Conservation (phyloP, 2,329 filamentous ascomycete genomes). For the Phaeosphaeria sp. region DNA sequence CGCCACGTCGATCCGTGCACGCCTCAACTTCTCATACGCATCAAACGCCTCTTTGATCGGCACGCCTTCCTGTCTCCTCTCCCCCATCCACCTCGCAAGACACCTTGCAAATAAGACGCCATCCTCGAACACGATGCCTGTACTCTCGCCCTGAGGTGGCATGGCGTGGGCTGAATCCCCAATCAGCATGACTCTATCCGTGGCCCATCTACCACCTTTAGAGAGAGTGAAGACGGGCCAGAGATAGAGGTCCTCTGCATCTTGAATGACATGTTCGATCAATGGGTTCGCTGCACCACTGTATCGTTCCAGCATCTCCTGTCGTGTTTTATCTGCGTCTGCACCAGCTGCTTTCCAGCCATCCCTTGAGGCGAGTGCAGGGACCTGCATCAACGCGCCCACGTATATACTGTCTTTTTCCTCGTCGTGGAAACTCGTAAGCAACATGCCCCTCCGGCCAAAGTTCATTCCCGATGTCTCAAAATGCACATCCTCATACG, state of each 20-base stretch:
- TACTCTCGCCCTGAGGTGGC: slow-evolving; percentile 60
- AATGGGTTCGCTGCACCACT: slow-evolving; percentile 46
- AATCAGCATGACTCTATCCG: slow-evolving; percentile 53
- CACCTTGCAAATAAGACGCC: slow-evolving; percentile 57
- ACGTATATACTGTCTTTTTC: slow-evolving; percentile 51
- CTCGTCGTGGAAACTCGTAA: slow-evolving; percentile 50
- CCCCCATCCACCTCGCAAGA: slow-evolving; percentile 52
- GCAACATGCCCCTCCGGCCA: slow-evolving; percentile 53
- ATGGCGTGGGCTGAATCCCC: slow-evolving; percentile 58
- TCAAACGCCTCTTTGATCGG: slow-evolving; percentile 54
- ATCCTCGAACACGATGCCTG: slow-evolving; percentile 61
- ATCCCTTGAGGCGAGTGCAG: slow-evolving; percentile 51
- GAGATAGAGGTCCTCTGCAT: slow-evolving; percentile 52
- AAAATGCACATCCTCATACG: slow-evolving; percentile 43
- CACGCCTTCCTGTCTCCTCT: slow-evolving; percentile 31
- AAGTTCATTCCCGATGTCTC: slow-evolving; percentile 55
- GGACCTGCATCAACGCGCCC: slow-evolving; percentile 53
- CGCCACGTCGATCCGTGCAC: slow-evolving; percentile 52
- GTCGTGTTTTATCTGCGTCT: slow-evolving; percentile 51
- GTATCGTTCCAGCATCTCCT: slow-evolving; percentile 51
- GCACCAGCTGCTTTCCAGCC: slow-evolving; percentile 54
- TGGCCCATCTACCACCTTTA: slow-evolving; percentile 53
- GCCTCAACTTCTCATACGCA: slow-evolving; percentile 55
- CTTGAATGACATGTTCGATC: slow-evolving; percentile 49
- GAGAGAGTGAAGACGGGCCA: slow-evolving; percentile 56